phyloP scores from a whole-genome alignment of 352 stramenopile genomes.

The Globisporangium takayamanum region DNA sequence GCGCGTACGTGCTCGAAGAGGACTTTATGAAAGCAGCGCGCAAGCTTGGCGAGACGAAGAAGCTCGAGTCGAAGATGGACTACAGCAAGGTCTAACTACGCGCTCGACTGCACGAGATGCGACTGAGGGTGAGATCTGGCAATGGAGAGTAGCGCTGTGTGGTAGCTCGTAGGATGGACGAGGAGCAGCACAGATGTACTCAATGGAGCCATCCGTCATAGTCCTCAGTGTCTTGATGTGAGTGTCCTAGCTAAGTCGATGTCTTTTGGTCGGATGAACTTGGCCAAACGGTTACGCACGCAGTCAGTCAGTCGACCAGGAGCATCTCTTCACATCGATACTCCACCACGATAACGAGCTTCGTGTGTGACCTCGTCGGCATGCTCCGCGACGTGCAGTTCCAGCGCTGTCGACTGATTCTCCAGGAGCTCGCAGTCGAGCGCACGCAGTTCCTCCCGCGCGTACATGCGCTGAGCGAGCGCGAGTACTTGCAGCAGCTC shows the following conservation, averaged over 20 bases:
- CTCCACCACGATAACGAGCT: conserved; percentile 9
- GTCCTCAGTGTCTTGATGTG: too few species aligned
- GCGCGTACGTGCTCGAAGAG: conserved; percentile 99
- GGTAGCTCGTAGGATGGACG: too few species aligned
- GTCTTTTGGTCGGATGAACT: too few species aligned
- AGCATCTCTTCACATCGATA: too few species aligned
- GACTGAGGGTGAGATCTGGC: background rate
- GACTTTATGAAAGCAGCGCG: conserved; percentile 99
- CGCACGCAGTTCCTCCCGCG: conserved; percentile 45
- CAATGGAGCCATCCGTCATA: too few species aligned
- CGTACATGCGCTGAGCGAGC: conserved; percentile 39
- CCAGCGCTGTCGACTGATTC: conserved; percentile 51
- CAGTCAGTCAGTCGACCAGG: too few species aligned
- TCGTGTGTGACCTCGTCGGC: conserved; percentile 52
- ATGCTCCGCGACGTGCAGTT: conserved; percentile 47
- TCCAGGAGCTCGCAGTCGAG: conserved; percentile 50
- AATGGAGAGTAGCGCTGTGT: too few species aligned
- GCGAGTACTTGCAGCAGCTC: conserved; percentile 47
- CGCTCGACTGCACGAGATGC: background rate
- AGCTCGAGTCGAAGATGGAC: conserved; percentile 99
- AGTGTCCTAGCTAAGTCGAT: too few species aligned
- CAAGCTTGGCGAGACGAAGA: conserved; percentile 99
- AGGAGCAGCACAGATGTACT: too few species aligned
- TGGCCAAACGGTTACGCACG: too few species aligned
- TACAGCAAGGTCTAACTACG: conserved; percentile 97